phyloP scores from a whole-genome alignment of 1,284 basidiomycete species.

The Cryptococcus depauperatus region DNA sequence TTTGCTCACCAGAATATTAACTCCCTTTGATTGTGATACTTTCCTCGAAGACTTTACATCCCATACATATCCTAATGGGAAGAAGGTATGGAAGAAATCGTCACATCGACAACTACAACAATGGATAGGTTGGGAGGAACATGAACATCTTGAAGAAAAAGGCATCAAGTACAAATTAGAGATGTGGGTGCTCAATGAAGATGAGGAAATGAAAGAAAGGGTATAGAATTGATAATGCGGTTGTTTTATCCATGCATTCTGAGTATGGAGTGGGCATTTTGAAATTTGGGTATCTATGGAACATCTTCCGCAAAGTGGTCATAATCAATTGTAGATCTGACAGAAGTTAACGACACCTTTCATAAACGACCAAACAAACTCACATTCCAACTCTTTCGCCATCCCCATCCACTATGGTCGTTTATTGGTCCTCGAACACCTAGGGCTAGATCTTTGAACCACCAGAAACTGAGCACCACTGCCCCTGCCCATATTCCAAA shows the following conservation, averaged over 20 bases:
- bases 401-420: conserved; percentile 66
- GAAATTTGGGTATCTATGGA: too few relatives aligned
- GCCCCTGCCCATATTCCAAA: conserved; percentile 58
- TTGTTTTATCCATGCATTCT: too few relatives aligned
- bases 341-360: too few relatives aligned
- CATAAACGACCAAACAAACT: too few relatives aligned
- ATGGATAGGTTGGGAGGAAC: conserved; percentile 73
- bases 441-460: conserved; percentile 82
- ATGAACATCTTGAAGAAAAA: conserved; percentile 69
- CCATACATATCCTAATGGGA: conserved; percentile 15
- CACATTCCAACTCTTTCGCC: conserved; percentile 54
- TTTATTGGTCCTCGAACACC: conserved; percentile 78
- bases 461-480: conserved; percentile 80
- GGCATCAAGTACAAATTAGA: conserved; percentile 78
- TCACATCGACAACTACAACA: conserved; percentile 56
- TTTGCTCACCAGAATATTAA: conserved; percentile 73
- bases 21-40: conserved; percentile 76
- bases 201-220: too few relatives aligned
- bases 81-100: conserved; percentile 53
- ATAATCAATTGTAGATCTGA: background rate
- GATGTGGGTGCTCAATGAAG: conserved; percentile 64
- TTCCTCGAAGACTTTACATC: conserved; percentile 68
- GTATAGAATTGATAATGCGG: too few relatives aligned
- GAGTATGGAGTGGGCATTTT: too few relatives aligned
- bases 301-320: background rate